Evolutionary conservation across 2,329 filamentous ascomycete species (phyloP).

Genomic region (Penicillium thymicola): DNA sequence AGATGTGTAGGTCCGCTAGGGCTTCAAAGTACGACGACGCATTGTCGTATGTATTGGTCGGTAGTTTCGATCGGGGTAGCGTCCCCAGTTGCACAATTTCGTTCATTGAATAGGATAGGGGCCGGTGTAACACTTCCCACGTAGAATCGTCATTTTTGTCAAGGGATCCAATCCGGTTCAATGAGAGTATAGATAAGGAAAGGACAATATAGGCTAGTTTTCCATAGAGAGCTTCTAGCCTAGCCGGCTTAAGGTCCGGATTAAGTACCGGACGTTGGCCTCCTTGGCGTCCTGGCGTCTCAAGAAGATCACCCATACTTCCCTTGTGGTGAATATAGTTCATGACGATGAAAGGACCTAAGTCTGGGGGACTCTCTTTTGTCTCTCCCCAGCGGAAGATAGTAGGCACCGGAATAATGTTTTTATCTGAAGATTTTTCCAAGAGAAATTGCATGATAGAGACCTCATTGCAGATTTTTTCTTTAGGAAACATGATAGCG

Average conservation of each 20-base stretch:
- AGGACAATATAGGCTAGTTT: not conserved
- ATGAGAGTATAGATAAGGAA: not conserved
- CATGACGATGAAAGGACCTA: not conserved
- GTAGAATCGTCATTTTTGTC: too few relatives aligned
- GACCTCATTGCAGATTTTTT: slow-evolving; percentile 22
- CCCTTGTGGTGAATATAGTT: not conserved
- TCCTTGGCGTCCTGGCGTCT: not conserved
- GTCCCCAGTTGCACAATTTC: too few relatives aligned
- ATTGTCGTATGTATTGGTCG: too few relatives aligned
- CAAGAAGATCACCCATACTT: not conserved
- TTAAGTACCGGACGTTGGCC: not conserved
- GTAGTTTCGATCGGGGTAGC: too few relatives aligned
- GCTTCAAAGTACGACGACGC: too few relatives aligned
- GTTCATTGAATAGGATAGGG: too few relatives aligned
- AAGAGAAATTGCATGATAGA: slow-evolving; percentile 7
- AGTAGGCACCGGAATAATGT: slow-evolving; percentile 3
- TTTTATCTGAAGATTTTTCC: slow-evolving; percentile 2
- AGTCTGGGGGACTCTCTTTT: not conserved
- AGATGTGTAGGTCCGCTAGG: too few relatives aligned
- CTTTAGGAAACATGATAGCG: slow-evolving; percentile 21
- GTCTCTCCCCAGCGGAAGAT: not conserved
- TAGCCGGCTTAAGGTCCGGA: not conserved
- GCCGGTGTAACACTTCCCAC: too few relatives aligned
- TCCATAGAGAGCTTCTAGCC: not conserved
- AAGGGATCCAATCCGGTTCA: too few relatives aligned